phyloP scores from a whole-genome alignment of 495 filamentous ascomycete genomes.

The Delitschia confertaspora region DNA sequence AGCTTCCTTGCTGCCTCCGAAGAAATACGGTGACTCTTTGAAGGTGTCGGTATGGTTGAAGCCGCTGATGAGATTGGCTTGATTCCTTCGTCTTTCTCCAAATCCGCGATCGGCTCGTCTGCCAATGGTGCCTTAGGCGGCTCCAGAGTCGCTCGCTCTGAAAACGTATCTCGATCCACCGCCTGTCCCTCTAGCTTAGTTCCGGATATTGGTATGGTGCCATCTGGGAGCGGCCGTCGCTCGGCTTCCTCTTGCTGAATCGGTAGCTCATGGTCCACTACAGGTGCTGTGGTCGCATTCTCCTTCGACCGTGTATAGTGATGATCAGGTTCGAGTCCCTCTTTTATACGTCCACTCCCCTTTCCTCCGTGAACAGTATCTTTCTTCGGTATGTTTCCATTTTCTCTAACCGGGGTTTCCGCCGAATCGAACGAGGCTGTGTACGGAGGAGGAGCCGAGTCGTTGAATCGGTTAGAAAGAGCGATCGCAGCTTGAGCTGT shows the following conservation, averaged over 20 bases:
- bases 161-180: constrained; percentile 24
- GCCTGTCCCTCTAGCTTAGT: constrained; percentile 1
- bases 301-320: constrained; percentile 35
- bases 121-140: constrained; percentile 24
- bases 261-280: constrained; percentile 30
- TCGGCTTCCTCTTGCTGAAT: constrained; percentile 39
- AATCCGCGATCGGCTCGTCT: constrained; percentile 2
- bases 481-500: constrained; percentile 56
- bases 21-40: constrained; percentile 19
- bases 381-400: constrained; percentile 20
- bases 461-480: constrained; percentile 49
- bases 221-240: constrained; percentile 39
- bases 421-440: constrained; percentile 23
- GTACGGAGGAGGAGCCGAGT: constrained; percentile 30
- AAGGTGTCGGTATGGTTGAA: constrained; percentile 30
- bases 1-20: constrained; percentile 37
- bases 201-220: constrained; percentile 34
- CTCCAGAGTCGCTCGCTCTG: constrained; percentile 20
- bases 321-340: constrained; percentile 40
- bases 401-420: constrained; percentile 19
- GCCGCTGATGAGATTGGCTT: constrained; percentile 29
- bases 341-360: constrained; percentile 10
- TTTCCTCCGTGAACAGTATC: constrained; percentile 21
- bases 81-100: constrained; percentile 17
- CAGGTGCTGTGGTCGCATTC: constrained; percentile 29